Evolutionary conservation across 2,329 filamentous ascomycete species (phyloP).

Genomic region (Xylariaceae sp.): DNA sequence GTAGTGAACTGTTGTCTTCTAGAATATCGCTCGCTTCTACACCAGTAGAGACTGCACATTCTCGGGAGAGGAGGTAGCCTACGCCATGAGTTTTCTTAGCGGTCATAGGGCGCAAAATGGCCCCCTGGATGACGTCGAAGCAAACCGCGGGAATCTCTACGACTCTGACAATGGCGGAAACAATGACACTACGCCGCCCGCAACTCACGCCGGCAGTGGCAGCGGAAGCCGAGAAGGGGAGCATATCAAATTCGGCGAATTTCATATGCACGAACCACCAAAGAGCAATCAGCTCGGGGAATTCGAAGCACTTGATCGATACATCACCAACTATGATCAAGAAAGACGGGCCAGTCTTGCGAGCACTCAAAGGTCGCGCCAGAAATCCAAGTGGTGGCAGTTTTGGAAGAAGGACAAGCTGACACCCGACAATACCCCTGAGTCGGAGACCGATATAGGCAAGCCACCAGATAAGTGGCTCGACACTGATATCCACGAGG

Average conservation of each 20-base stretch:
- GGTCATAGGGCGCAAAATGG: slow-evolving; percentile 16
- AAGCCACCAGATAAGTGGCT: slow-evolving; percentile 62
- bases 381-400: slow-evolving; percentile 57
- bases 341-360: slow-evolving; percentile 27
- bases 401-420: slow-evolving; percentile 49
- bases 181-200: not conserved
- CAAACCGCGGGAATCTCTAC: slow-evolving; percentile 20
- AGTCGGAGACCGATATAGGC: slow-evolving; percentile 38
- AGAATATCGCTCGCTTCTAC: too few species aligned
- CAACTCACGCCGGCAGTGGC: not conserved
- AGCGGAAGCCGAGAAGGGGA: slow-evolving; percentile 14
- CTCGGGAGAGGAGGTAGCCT: too few species aligned
- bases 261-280: slow-evolving; percentile 12
- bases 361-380: slow-evolving; percentile 16
- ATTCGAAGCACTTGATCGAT: slow-evolving; percentile 34
- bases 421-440: slow-evolving; percentile 31
- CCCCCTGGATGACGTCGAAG: slow-evolving; percentile 26
- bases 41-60: too few species aligned
- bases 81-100: slow-evolving; percentile 21
- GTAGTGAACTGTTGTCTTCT: too few species aligned
- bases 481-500: slow-evolving; percentile 61
- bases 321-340: slow-evolving; percentile 31
- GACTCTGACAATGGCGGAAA: slow-evolving; percentile 9
- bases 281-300: slow-evolving; percentile 29
- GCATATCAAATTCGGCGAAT: slow-evolving; percentile 27